Base-by-base conservation (phyloP, 257 asterid species). In the Capsicum baccatum region DNA sequence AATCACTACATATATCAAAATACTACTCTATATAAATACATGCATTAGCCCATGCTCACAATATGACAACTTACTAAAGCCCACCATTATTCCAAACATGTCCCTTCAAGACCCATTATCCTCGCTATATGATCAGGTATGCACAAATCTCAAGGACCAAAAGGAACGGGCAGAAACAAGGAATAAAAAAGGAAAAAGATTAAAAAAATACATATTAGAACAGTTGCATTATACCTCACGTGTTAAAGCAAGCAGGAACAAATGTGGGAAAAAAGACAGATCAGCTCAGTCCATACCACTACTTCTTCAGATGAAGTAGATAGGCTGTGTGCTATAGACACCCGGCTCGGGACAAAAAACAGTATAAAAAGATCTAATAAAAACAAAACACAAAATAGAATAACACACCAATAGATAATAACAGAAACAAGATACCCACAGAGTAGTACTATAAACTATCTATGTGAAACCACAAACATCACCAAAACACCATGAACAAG, bases 21-120 rank as follows among this genome's bases (percentile, higher is more conserved):
- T 54, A 54, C 82, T 78, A 33, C 82, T 8, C 82, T 35, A 1
- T 8, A 78, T 9, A 78, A 42, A 78, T 54, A 50, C 82, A 15
- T 33, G 66, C 66, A 78, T 54, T 52, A 52, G 81, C 81, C 26
- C 64, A 78, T 54, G 50, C 81, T 78, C 81, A 78, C 64, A 52
- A 54, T 73, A 73, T 13, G 47, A 19, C 79, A 70, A 44, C 37
- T n/a, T 44, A 70, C 79, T 12, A 6, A 70, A 19, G 8, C 57
- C 57, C 79, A 71, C 37, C 57, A 71, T 71, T 44, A 62, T 62
- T 21, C 37, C 68, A 62, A 62, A 62, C 35, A 62, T 62, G 68
- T 6, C 52, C 76, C 76, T 67, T 67, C 50, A 15, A 67, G 21
- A 67, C 47, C 21, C 76, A 67, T 6, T 37, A 37, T 67, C 52